Base-by-base conservation (phyloP, 495 filamentous ascomycete species). In the Penicillium psychrofluorescens region DNA sequence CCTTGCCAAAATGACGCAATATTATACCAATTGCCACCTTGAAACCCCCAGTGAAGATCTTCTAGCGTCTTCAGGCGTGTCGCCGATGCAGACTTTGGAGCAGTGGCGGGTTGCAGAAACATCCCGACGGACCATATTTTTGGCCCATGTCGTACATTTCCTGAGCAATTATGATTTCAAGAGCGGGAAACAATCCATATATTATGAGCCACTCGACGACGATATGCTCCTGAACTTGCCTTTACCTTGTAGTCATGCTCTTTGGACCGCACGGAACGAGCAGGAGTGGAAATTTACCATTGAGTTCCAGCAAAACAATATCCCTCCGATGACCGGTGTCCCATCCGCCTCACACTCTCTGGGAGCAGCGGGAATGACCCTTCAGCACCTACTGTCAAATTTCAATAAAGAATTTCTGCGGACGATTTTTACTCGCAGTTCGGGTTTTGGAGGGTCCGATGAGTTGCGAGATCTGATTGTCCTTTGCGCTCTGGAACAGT, bases 131-230 rank as follows among this genome's bases (percentile, higher is more conserved):
- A 53, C 49, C 3, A 36, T 53, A 15, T 53, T 53, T 27, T 29
- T 53, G 11, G 49, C 38, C 12, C 44, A 53, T 36, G 44, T 49
- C 8, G 15, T 53, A 22, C 15, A 53, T 35, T 48, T 44, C 37
- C 35, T 53, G 27, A 35, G 34, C 14, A 29, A 51, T 33, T 29
- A 43, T 11, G 40, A 48, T 30, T 36, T 38, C 7, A 31, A 39
- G 29, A 44, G 32, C 6, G 41, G 46, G 6, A 14, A 28, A 8
- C 11, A 29, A 13, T 48, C 38, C 7, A 38, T 29, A 22, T 52
- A 51, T 35, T 55, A 52, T 45, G 51, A 51, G 35, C 51, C 49
- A 11, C 30, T 53, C 4, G 27, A 53, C 35, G 40, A 53, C 29
- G 35, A 53, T 7, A 7, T 53, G 5, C 29, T 53, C 13, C 29